phyloP scores from a whole-genome alignment of 1,284 basidiomycete genomes.

The Leccinum insigne region DNA sequence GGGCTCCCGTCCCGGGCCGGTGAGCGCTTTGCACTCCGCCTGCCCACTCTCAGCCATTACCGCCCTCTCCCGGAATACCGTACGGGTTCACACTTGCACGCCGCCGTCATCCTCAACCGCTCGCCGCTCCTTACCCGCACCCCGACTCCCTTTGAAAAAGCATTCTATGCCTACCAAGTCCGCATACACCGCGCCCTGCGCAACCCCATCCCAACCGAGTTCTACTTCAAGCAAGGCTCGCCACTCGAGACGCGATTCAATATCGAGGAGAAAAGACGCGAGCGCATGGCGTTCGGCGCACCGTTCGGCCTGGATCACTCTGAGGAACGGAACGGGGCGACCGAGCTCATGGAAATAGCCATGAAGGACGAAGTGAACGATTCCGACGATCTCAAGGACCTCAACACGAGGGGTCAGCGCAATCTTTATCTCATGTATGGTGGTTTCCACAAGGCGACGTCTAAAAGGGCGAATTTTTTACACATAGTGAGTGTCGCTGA shows the following conservation, averaged over 20 bases:
- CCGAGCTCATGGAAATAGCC: constrained; percentile 56
- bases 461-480: constrained; percentile 60
- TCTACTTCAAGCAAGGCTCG: constrained; percentile 96
- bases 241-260: constrained; percentile 84
- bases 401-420: constrained; percentile 82
- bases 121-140: constrained; percentile 81
- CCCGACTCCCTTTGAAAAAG: constrained; percentile 76
- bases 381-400: constrained; percentile 64
- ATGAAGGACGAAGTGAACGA: constrained; percentile 69
- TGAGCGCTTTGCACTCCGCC: no score
- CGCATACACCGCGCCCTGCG: constrained; percentile 83
- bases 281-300: constrained; percentile 69
- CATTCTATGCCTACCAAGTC: constrained; percentile 87
- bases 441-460: constrained; percentile 76
- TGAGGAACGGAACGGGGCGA: constrained; percentile 49
- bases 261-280: constrained; percentile 69
- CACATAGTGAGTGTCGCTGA: constrained; percentile 54
- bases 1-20: no score
- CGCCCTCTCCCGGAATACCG: no score
- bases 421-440: constrained; percentile 87
- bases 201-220: constrained; percentile 88
- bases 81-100: constrained; percentile 28
- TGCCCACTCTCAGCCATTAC: no score
- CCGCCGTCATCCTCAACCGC: constrained; percentile 81
- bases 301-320: constrained; percentile 48